These are phyloP conservation scores for Globisporangium spinosum DNA, from an alignment of 352 stramenopile species.

Conservation along the genomic window DNA sequence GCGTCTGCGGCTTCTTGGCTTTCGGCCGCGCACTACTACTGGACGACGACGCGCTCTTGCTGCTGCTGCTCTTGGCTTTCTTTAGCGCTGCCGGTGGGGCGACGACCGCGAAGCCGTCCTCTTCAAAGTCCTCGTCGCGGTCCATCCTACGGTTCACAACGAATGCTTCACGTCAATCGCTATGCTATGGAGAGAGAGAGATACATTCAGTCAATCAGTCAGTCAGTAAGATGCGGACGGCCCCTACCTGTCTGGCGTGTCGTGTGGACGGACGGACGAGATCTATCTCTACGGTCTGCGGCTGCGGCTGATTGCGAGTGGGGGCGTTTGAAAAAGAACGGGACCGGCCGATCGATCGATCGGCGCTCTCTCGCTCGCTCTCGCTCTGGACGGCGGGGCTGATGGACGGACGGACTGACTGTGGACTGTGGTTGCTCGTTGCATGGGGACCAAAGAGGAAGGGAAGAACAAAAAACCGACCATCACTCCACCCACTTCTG, in stretches of 20 bases:
- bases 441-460: not conserved
- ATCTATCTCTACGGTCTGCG: not conserved
- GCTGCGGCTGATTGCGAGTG: not conserved
- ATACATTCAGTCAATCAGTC: too few species aligned
- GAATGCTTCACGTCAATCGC: not conserved
- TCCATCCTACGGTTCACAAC: constrained; percentile 10
- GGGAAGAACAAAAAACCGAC: constrained; percentile 19
- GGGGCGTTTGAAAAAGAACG: not conserved
- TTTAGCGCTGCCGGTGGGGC: constrained; percentile 2
- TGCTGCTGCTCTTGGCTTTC: constrained; percentile 8
- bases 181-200: not conserved
- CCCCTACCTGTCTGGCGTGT: not conserved
- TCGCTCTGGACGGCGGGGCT: not conserved
- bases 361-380: not conserved
- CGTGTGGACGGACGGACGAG: not conserved
- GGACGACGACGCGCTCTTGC: not conserved
- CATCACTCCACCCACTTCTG: constrained; percentile 13
- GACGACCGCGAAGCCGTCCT: constrained; percentile 16
- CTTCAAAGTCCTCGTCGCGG: constrained; percentile 16
- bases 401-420: constrained; percentile 2
- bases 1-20: constrained; percentile 8
- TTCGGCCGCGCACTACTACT: constrained; percentile 1
- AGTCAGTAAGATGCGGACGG: not conserved
- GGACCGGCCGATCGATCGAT: not conserved
- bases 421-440: not conserved